Percentiles rank a stretch among this genome's conserved stretches.
phyloP scores from a whole-genome alignment of 1,284 basidiomycete genomes.

The Tilletia setariae region DNA sequence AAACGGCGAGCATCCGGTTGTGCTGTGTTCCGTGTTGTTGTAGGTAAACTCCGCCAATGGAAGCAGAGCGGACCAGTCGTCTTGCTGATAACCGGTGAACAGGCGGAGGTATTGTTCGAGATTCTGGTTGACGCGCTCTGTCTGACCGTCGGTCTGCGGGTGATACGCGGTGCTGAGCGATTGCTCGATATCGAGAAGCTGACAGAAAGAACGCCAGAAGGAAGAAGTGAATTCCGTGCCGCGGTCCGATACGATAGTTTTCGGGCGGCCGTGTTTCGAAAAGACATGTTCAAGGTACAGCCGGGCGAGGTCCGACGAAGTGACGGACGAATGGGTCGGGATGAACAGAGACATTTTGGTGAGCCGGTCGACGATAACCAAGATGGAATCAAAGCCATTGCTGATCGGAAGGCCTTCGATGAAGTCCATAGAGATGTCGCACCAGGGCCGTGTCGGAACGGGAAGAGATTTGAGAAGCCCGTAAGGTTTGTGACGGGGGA shows the following conservation, averaged over 20 bases:
- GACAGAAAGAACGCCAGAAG: no score
- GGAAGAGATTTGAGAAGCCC: conserved; percentile 56
- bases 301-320: no score
- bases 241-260: no score
- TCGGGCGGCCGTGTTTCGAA: no score
- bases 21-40: conserved; percentile 11
- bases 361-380: conserved; percentile 55
- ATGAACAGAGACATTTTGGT: no score
- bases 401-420: conserved; percentile 55
- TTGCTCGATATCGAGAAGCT: no score
- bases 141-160: no score
- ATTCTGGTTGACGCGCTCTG: conserved; percentile 57
- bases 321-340: no score
- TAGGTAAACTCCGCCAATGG: conserved; percentile 16
- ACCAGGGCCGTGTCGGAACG: conserved; percentile 55
- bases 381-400: conserved; percentile 37
- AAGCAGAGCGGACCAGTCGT: conserved; percentile 22
- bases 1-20: not conserved
- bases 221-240: no score
- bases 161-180: no score
- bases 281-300: no score
- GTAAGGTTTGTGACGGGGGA: conserved; percentile 26
- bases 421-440: conserved; percentile 58
- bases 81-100: conserved; percentile 28
- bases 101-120: conserved; percentile 50